phyloP scores from a whole-genome alignment of 441 rosid genomes.

The Pelargonium myrrhifolium region DNA sequence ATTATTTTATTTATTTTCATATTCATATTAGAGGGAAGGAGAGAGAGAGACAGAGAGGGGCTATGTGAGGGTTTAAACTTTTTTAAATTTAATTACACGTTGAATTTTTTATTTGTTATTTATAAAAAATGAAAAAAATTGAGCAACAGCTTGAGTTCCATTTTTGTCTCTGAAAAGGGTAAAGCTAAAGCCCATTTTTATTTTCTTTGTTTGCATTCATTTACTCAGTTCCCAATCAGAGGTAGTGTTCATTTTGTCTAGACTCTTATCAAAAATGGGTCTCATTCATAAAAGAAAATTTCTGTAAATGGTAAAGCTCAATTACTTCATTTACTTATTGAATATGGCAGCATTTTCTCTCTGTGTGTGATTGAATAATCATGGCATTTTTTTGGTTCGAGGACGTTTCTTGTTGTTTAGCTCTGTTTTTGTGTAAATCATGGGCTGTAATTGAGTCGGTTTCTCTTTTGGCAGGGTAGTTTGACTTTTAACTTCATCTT shows the following conservation, averaged over 20 bases:
- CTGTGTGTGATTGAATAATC: constrained; percentile 21
- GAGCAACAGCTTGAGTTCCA: background rate
- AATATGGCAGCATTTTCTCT: constrained; percentile 25
- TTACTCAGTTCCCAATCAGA: constrained; percentile 20
- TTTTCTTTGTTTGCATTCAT: constrained; percentile 10
- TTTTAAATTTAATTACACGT: background rate
- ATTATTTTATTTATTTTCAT: background rate
- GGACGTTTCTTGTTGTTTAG: background rate
- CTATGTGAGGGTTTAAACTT: constrained; percentile 14
- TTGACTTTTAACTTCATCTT: constrained; percentile 20
- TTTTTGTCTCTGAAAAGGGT: constrained; percentile 25
- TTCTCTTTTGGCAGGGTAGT: constrained; percentile 24
- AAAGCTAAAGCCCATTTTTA: constrained; percentile 2
- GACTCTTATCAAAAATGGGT: constrained; percentile 27
- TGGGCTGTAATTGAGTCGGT: constrained; percentile 16
- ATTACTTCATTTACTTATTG: constrained; percentile 26
- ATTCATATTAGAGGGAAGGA: too few relatives aligned
- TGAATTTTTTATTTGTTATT: background rate
- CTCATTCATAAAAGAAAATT: constrained; percentile 31
- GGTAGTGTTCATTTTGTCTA: constrained; percentile 20
- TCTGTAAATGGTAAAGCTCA: constrained; percentile 33
- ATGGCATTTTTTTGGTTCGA: constrained; percentile 13
- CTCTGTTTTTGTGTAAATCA: constrained; percentile 22
- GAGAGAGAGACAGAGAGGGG: constrained; percentile 16
- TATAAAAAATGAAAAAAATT: too few relatives aligned